Evolutionary conservation across 768 basidiomycete genomes (phyloP).

Genomic region (Fistulinella prunicolor): DNA sequence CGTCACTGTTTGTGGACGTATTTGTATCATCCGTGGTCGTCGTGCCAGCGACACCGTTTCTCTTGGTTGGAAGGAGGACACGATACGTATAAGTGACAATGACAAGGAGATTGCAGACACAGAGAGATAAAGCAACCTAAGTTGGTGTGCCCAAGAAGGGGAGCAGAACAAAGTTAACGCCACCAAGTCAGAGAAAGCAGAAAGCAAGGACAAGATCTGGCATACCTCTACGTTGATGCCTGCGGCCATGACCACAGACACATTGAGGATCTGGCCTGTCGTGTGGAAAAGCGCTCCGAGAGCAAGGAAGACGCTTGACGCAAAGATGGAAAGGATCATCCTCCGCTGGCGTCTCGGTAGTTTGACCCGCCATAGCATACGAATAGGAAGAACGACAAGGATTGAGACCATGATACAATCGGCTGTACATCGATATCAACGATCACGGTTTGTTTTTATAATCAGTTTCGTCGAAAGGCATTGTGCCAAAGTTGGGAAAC

Average conservation of each 20-base stretch:
- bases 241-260: constrained; percentile 1
- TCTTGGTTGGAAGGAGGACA: constrained; percentile 1
- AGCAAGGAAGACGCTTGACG: too few relatives aligned
- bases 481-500: too few relatives aligned
- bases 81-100: constrained; percentile 20
- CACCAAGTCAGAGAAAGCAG: background rate
- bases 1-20: background rate
- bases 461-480: too few relatives aligned
- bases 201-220: background rate
- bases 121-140: constrained; percentile 12
- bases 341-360: constrained; percentile 18
- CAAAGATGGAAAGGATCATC: constrained; percentile 24
- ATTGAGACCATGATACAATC: constrained; percentile 7
- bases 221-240: constrained; percentile 21
- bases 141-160: too few relatives aligned
- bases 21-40: background rate
- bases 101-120: constrained; percentile 24
- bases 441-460: too few relatives aligned
- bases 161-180: background rate
- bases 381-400: constrained; percentile 14
- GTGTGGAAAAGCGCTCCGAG: constrained; percentile 16
- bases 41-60: too few relatives aligned
- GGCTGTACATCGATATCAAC: background rate
- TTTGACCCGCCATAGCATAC: constrained; percentile 22
- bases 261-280: constrained; percentile 8